Evolutionary conservation across 176 grass and related monocot species (phyloP).

Genomic region (Eremochloa ophiuroides): DNA sequence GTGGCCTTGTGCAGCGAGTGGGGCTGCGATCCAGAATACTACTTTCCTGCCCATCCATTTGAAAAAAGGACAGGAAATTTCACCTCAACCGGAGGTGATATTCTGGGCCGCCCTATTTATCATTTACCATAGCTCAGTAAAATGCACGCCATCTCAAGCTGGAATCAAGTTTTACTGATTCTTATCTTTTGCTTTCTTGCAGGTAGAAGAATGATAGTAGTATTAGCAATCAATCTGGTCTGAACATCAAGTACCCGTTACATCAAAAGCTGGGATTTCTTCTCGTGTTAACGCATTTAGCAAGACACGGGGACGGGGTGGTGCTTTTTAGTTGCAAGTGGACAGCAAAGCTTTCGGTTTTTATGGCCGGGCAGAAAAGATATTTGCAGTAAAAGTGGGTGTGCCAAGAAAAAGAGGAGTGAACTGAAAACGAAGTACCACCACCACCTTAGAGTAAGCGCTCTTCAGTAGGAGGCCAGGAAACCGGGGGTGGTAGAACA

Average conservation of each 20-base stretch:
- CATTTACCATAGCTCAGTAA: background rate
- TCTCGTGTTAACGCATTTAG: slow-evolving; percentile 10
- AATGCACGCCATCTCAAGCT: background rate
- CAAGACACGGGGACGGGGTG: background rate
- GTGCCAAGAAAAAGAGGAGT: background rate
- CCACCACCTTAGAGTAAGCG: background rate
- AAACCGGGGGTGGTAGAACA: background rate
- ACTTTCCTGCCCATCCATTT: background rate
- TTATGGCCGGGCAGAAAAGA: slow-evolving; percentile 7
- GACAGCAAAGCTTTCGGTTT: slow-evolving; percentile 15
- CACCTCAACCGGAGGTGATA: background rate
- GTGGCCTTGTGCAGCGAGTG: slow-evolving; percentile 15
- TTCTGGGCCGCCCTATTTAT: background rate
- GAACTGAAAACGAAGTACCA: background rate
- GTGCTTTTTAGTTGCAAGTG: slow-evolving; percentile 18
- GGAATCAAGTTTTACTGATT: background rate
- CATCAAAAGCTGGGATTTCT: slow-evolving; percentile 27
- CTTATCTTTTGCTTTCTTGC: background rate
- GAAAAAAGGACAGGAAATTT: background rate
- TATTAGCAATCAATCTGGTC: background rate
- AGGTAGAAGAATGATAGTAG: background rate
- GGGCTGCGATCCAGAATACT: slow-evolving; percentile 1
- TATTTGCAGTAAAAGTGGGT: slow-evolving; percentile 21
- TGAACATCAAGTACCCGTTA: background rate
- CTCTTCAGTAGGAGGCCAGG: background rate